Conservation (phyloP, 2,329 filamentous ascomycete species). For the Sordariomycetes sp. region DNA sequence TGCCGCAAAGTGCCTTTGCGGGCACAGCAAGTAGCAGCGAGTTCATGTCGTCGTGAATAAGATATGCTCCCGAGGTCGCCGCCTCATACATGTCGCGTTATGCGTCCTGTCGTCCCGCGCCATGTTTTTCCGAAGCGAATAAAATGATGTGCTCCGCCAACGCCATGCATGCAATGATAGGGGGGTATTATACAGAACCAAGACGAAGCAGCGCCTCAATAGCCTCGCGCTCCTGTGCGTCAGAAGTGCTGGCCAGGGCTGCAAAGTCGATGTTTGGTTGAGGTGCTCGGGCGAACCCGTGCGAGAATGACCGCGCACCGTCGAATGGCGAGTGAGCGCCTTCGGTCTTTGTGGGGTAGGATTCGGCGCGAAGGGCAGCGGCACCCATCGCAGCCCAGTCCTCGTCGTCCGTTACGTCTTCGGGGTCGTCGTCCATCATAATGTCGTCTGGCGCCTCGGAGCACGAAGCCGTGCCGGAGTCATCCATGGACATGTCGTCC, state of each 20-base stretch:
- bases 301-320: conserved; percentile 38
- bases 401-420: conserved; percentile 88
- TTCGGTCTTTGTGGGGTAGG: conserved; percentile 45
- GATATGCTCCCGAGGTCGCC: too few relatives aligned
- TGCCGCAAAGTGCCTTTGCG: too few relatives aligned
- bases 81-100: not conserved
- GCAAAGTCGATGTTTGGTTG: conserved; percentile 44
- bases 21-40: too few relatives aligned
- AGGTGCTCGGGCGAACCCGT: conserved; percentile 44
- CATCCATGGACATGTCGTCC: conserved; percentile 87
- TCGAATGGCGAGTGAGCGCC: conserved; percentile 17
- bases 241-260: conserved; percentile 41
- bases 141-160: conserved; percentile 24
- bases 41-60: too few relatives aligned
- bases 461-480: conserved; percentile 62
- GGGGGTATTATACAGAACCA: conserved; percentile 60
- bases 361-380: conserved; percentile 65
- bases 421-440: conserved; percentile 65
- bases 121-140: not conserved
- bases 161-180: conserved; percentile 39
- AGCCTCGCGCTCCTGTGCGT: conserved; percentile 71
- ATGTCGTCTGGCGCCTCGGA: conserved; percentile 64
- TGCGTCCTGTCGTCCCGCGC: not conserved
- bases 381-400: conserved; percentile 90
- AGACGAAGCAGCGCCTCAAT: conserved; percentile 73